Conservation (phyloP, 441 rosid species). For the Oxalis stricta region DNA sequence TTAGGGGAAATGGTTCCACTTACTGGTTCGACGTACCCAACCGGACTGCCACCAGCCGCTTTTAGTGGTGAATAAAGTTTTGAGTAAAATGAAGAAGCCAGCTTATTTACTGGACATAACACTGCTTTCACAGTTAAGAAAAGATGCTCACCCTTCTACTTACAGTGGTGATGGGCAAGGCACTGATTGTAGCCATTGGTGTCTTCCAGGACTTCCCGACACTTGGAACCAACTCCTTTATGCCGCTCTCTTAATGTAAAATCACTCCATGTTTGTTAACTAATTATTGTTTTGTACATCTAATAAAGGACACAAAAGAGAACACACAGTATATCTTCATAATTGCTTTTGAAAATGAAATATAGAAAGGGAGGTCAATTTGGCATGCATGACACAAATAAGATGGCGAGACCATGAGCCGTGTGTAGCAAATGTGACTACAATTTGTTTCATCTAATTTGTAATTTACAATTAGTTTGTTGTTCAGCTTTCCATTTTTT, state of each 20-base stretch:
- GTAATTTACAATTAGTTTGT: too few species aligned
- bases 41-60: slow-evolving; percentile 42
- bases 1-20: slow-evolving; percentile 34
- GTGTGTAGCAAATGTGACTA: too few species aligned
- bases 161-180: slow-evolving; percentile 34
- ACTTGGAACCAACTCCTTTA: slow-evolving; percentile 58
- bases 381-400: too few species aligned
- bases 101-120: slow-evolving; percentile 50
- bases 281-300: too few species aligned
- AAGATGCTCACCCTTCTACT: slow-evolving; percentile 45
- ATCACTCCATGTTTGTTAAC: too few species aligned
- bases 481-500: too few species aligned
- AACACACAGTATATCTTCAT: too few species aligned
- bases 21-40: slow-evolving; percentile 41
- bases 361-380: too few species aligned
- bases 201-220: slow-evolving; percentile 66
- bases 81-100: slow-evolving; percentile 42
- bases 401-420: too few species aligned
- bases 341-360: too few species aligned
- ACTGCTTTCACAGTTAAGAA: slow-evolving; percentile 35
- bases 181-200: slow-evolving; percentile 68
- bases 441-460: too few species aligned
- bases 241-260: slow-evolving; percentile 31
- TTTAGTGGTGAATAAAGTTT: slow-evolving; percentile 40
- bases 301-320: too few species aligned